A percentile compares a stretch with the other conserved stretches of the same genome.
phyloP scores from a whole-genome alignment of 305 asterid genomes.

The Fraxinus greggii region DNA sequence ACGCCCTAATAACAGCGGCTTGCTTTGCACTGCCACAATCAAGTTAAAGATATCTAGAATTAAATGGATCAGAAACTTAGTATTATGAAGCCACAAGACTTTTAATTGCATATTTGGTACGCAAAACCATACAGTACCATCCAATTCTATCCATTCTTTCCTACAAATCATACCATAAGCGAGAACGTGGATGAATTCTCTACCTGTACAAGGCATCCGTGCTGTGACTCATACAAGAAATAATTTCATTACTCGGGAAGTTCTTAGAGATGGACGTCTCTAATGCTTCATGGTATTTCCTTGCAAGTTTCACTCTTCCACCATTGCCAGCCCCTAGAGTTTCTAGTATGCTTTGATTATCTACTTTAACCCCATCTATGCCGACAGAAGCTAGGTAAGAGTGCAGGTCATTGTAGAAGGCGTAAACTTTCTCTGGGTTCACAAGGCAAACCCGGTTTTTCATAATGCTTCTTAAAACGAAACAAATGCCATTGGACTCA shows the following conservation, averaged over 20 bases:
- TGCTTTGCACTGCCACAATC: constrained; percentile 50
- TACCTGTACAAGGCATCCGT: constrained; percentile 77
- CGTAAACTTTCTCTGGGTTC: constrained; percentile 57
- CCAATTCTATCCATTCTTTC: not conserved
- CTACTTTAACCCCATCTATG: constrained; percentile 82
- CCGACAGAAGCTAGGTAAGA: constrained; percentile 75
- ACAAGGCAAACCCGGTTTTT: constrained; percentile 67
- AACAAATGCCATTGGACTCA: constrained; percentile 55
- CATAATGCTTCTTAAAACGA: constrained; percentile 50
- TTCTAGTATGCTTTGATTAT: constrained; percentile 79
- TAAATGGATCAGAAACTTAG: not conserved
- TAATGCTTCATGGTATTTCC: constrained; percentile 66
- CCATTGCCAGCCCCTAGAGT: constrained; percentile 76
- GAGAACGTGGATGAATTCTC: not conserved
- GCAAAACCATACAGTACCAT: not conserved
- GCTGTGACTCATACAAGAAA: constrained; percentile 83
- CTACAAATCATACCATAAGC: not conserved
- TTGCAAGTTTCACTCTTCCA: constrained; percentile 69
- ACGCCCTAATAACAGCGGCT: constrained; percentile 63
- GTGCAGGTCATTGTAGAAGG: constrained; percentile 66
- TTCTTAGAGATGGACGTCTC: constrained; percentile 67
- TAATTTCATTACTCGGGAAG: constrained; percentile 70
- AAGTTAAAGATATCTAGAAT: not conserved
- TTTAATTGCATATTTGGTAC: not conserved
- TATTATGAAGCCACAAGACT: not conserved